Conservation (phyloP, 2,329 filamentous ascomycete genomes). For the Cytospora chrysosperma region DNA sequence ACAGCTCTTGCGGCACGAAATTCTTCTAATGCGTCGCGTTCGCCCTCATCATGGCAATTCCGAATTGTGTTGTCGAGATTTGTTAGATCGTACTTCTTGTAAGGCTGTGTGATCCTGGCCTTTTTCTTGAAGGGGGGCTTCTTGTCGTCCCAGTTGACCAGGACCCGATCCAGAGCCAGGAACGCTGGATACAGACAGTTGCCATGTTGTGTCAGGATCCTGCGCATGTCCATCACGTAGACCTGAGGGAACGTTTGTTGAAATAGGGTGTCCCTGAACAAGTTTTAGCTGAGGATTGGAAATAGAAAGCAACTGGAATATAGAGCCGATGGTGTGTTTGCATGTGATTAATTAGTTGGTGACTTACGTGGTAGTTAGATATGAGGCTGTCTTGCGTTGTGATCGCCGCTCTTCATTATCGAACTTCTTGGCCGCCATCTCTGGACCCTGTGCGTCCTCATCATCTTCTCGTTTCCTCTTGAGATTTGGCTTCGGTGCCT, state of each 20-base stretch:
- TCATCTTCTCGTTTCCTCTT: conserved; percentile 44
- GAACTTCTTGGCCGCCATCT: conserved; percentile 25
- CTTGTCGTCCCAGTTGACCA: conserved; percentile 27
- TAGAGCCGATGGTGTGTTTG: neutral
- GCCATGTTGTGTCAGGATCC: conserved; percentile 27
- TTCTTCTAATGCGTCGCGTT: conserved; percentile 40
- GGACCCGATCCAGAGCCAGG: conserved; percentile 32
- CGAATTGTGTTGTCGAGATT: conserved; percentile 28
- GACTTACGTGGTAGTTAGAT: conserved; percentile 24
- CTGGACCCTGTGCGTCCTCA: conserved; percentile 25
- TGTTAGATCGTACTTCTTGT: conserved; percentile 25
- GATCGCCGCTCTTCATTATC: conserved; percentile 27
- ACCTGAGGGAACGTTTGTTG: conserved; percentile 37
- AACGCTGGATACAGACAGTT: conserved; percentile 38
- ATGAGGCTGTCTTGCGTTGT: conserved; percentile 20
- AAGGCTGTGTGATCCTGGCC: conserved; percentile 28
- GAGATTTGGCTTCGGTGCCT: conserved; percentile 25
- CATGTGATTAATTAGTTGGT: neutral
- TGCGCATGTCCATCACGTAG: conserved; percentile 30
- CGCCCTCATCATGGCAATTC: neutral
- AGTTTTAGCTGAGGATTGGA: no score
- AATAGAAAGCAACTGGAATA: no score
- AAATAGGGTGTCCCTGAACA: conserved; percentile 32
- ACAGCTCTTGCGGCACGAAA: conserved; percentile 38
- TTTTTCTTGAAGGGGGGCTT: conserved; percentile 32